These are phyloP conservation scores for Ustilaginoidea virens DNA, from an alignment of 2,329 filamentous ascomycete genomes.

Conservation along the genomic window DNA sequence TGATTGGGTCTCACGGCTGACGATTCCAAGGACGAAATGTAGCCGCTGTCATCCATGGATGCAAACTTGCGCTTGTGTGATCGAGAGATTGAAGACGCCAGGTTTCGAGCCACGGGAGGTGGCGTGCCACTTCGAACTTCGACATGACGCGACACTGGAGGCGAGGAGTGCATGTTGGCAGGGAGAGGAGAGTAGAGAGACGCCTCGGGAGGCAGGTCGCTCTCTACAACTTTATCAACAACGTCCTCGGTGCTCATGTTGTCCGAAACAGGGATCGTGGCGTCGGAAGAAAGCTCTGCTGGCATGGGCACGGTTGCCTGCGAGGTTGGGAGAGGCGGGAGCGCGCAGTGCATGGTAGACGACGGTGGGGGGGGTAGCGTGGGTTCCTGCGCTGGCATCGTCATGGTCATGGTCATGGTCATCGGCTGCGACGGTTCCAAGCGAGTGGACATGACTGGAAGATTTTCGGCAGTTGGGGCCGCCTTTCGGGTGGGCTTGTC, in stretches of 20 bases:
- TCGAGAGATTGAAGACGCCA: conserved; percentile 47
- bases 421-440: conserved; percentile 33
- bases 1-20: conserved; percentile 64
- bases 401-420: conserved; percentile 20
- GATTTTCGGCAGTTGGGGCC: conserved; percentile 38
- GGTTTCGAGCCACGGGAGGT: conserved; percentile 48
- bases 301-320: conserved; percentile 22
- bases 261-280: conserved; percentile 60
- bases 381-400: conserved; percentile 26
- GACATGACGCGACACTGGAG: conserved; percentile 52
- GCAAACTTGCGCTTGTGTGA: conserved; percentile 63
- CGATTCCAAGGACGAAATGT: conserved; percentile 91
- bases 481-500: conserved; percentile 58
- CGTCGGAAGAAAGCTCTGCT: conserved; percentile 59
- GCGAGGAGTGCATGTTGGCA: conserved; percentile 72
- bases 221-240: conserved; percentile 26
- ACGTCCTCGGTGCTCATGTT: conserved; percentile 37
- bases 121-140: conserved; percentile 56
- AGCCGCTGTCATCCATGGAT: conserved; percentile 83
- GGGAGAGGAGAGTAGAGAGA: conserved; percentile 56
- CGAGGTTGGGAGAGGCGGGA: conserved; percentile 24
- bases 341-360: conserved; percentile 18
- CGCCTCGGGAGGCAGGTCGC: conserved; percentile 24
- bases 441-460: conserved; percentile 42
- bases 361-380: conserved; percentile 30